Conservation (phyloP, 257 asterid genomes). For the Scutellaria galericulata region DNA sequence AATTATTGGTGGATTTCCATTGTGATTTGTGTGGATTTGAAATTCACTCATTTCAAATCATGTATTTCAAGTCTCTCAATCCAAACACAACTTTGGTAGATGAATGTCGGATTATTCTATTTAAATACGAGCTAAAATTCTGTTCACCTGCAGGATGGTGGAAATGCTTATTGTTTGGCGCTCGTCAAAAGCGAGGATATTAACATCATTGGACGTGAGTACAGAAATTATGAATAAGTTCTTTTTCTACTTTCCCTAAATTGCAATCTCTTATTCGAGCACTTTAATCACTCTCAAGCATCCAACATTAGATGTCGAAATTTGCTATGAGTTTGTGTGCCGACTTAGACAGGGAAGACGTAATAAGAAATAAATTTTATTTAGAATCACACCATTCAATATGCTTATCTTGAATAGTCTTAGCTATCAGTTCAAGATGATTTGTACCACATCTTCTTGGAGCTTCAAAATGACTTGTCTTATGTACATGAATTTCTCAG, state of each 20-base stretch:
- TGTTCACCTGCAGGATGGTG: conserved; percentile 49
- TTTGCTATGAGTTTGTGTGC: background rate
- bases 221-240: conserved; percentile 2
- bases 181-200: conserved; percentile 73
- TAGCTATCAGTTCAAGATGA: background rate
- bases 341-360: background rate
- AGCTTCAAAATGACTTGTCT: background rate
- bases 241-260: background rate
- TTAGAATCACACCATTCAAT: background rate
- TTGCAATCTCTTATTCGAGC: background rate
- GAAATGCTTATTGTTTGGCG: conserved; percentile 73
- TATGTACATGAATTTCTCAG: conserved; percentile 45
- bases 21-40: too few species aligned
- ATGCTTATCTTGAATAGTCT: background rate
- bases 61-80: too few species aligned
- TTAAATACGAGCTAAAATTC: conserved; percentile 34
- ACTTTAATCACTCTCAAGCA: background rate
- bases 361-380: background rate
- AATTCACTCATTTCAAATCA: too few species aligned
- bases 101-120: conserved; percentile 13
- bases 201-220: conserved; percentile 97
- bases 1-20: too few species aligned
- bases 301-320: background rate
- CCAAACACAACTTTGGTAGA: background rate
- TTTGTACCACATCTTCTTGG: background rate